phyloP scores from a whole-genome alignment of 805 yeast species.

The Saccharomyces mikatae region DNA sequence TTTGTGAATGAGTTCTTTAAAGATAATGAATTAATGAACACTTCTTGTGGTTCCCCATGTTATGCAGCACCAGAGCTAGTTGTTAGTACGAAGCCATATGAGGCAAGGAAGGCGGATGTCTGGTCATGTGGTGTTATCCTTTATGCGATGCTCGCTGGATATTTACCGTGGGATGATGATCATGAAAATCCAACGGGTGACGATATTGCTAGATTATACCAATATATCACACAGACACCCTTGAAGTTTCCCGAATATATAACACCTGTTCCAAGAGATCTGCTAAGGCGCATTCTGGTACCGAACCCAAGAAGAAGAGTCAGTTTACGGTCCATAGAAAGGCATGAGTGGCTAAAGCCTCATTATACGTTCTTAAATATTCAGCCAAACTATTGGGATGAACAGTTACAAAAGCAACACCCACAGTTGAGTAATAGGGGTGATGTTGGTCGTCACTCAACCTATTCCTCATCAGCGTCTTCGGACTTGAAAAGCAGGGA shows the following conservation, averaged over 20 bases:
- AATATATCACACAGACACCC: constrained; percentile 84
- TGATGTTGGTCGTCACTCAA: not conserved
- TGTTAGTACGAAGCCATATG: constrained; percentile 76
- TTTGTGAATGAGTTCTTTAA: constrained; percentile 73
- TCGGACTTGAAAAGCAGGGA: constrained; percentile 36
- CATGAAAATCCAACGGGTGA: constrained; percentile 94
- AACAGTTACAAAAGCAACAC: not conserved
- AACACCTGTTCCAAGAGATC: constrained; percentile 82
- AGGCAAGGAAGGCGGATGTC: constrained; percentile 87
- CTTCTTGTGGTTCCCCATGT: constrained; percentile 96
- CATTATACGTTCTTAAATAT: constrained; percentile 76
- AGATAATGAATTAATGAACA: constrained; percentile 74
- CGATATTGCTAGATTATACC: constrained; percentile 82
- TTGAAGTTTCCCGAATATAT: constrained; percentile 93
- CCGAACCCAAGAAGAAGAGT: constrained; percentile 78
- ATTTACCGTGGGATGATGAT: constrained; percentile 95
- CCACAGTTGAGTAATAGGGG: not conserved
- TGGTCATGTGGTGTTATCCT: constrained; percentile 96
- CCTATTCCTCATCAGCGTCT: constrained; percentile 30
- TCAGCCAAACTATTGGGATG: constrained; percentile 75
- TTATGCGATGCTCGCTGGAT: constrained; percentile 95
- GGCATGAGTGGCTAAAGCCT: constrained; percentile 84
- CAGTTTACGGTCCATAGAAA: constrained; percentile 56
- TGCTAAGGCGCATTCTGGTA: constrained; percentile 74
- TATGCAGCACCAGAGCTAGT: constrained; percentile 98